Evolutionary conservation across 2,329 filamentous ascomycete genomes (phyloP), one percentile per base, ranked within the genome.

Genomic region (Endocalyx cinctus): DNA sequence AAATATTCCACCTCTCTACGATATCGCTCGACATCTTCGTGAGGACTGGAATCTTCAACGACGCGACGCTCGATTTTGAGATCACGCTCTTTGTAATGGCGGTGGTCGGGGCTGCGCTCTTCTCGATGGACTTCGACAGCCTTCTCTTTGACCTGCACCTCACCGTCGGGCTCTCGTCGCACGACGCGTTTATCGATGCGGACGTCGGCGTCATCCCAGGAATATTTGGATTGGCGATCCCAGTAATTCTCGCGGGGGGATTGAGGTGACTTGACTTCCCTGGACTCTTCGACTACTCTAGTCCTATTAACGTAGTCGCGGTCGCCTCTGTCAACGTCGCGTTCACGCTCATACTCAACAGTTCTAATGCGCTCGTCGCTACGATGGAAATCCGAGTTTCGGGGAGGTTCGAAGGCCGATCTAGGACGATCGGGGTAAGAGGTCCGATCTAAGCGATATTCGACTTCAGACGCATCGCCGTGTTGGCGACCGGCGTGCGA

Each of bases 1-100:
- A 73, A 82, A 52, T 79, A 81, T 45, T 82, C 77, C 3, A 74
- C 76, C 52, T 82, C 77, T 53, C 71, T 72, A 48, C 71, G 71
- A 49, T 77, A 78, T 50, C 67, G 69, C 52, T 81, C 77, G 26
- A 79, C 49, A 13, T 79, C 72, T 4, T 57, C 50, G 27, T 46
- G 49, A 12, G 41, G 41, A 5, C 52, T 43, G 38, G 45, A 39
- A 20, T 52, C 48, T 29, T 54, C 49, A 23, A 49, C 35, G 17
- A 52, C 41, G 18, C 50, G 49, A 27, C 55, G 55, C 34, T 57
- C 55, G 17, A 58, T 43, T 37, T 44, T 51, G 26, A 54, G 23
- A 17, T 58, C 53, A 16, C 50, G 43, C 10, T 56, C 51, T 33
- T 48, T 51, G 31, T 50, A 51, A 16, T 51, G 50, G 6, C 46